phyloP scores from a whole-genome alignment of 176 grass and related monocot species.

The Cenchrus americanus region DNA sequence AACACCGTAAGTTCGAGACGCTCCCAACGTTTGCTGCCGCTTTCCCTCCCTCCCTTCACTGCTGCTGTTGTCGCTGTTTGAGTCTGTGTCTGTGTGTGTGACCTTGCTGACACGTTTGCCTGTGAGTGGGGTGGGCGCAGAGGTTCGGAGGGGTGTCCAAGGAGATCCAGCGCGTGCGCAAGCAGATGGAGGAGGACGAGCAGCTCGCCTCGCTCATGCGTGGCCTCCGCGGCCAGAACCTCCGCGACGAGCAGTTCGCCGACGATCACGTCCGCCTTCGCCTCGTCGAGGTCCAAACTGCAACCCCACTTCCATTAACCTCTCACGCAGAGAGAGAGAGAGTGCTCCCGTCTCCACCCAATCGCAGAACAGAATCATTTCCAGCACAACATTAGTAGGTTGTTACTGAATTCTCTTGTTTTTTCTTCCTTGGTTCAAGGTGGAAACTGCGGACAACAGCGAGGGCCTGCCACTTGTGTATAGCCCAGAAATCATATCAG shows the following conservation, averaged over 20 bases:
- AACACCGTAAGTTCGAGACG: constrained; percentile 61
- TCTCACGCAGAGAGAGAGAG: no score
- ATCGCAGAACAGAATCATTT: neutral
- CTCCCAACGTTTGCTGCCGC: neutral
- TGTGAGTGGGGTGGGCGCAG: constrained; percentile 38
- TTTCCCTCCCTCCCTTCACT: neutral
- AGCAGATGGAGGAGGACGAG: constrained; percentile 99
- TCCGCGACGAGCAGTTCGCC: constrained; percentile 78
- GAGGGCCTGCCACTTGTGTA: constrained; percentile 87
- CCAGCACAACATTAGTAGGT: neutral
- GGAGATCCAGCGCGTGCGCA: constrained; percentile 90
- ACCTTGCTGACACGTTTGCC: neutral
- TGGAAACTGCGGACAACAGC: constrained; percentile 48
- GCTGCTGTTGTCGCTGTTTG: neutral
- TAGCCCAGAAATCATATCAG: constrained; percentile 79
- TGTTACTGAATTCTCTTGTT: neutral
- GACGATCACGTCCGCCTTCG: constrained; percentile 68
- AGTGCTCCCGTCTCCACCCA: no score
- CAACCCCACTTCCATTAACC: neutral
- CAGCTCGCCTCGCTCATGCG: constrained; percentile 89
- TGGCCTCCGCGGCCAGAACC: constrained; percentile 92
- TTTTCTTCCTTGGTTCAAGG: constrained; percentile 40
- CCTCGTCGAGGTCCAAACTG: constrained; percentile 69
- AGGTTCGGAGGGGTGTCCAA: constrained; percentile 79
- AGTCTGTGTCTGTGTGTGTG: no score